A percentile compares a stretch with the other conserved stretches of the same genome.
These are phyloP conservation scores for Lasiosphaeria ovina DNA, from an alignment of 495 filamentous ascomycete species.

Conservation along the genomic window DNA sequence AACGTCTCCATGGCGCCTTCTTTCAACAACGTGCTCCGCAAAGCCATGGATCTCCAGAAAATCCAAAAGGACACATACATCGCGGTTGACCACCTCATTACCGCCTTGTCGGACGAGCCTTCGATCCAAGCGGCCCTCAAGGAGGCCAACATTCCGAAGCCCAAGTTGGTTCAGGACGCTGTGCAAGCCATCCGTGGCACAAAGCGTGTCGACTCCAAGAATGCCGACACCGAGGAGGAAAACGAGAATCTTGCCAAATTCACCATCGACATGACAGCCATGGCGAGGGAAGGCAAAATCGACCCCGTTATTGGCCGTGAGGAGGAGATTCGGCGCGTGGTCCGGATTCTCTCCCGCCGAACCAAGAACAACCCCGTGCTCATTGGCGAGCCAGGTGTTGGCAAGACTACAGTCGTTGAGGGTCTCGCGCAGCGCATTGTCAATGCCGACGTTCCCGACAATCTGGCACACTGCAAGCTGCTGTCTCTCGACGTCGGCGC, in stretches of 20 bases:
- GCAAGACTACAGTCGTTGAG: slow-evolving; percentile 97
- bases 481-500: slow-evolving; percentile 94
- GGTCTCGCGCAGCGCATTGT: slow-evolving; percentile 94
- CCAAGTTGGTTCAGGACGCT: slow-evolving; percentile 83
- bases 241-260: slow-evolving; percentile 95
- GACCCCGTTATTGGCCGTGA: slow-evolving; percentile 97
- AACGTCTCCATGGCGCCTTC: slow-evolving; percentile 73
- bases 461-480: slow-evolving; percentile 89
- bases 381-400: slow-evolving; percentile 92
- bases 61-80: slow-evolving; percentile 94
- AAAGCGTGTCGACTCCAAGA: slow-evolving; percentile 88
- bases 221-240: slow-evolving; percentile 84
- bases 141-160: slow-evolving; percentile 87
- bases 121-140: slow-evolving; percentile 69
- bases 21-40: slow-evolving; percentile 76
- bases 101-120: slow-evolving; percentile 73
- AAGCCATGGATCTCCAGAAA: slow-evolving; percentile 87
- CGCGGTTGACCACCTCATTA: slow-evolving; percentile 90
- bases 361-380: slow-evolving; percentile 99
- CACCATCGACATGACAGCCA: slow-evolving; percentile 93
- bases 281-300: slow-evolving; percentile 95
- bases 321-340: slow-evolving; percentile 92
- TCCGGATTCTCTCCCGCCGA: slow-evolving; percentile 86
- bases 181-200: slow-evolving; percentile 88
- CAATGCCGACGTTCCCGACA: slow-evolving; percentile 92